Percentiles rank a stretch among this genome's conserved stretches.
Evolutionary conservation across 1,284 basidiomycete species (phyloP).

Genomic region (Kwoniella shivajii): DNA sequence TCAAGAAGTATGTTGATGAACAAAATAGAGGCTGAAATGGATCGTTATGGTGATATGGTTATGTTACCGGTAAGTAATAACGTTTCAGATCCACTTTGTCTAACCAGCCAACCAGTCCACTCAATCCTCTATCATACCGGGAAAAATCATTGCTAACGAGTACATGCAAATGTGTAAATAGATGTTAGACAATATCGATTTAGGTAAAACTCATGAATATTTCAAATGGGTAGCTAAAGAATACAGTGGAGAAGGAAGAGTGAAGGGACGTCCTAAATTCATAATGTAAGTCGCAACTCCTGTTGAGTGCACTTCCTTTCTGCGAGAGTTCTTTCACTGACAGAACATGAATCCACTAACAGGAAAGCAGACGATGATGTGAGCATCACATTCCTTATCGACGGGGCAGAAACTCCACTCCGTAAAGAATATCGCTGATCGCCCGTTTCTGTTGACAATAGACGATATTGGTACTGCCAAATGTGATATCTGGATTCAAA

Average conservation of each 20-base stretch:
- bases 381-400: too few relatives aligned
- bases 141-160: slow-evolving; percentile 7
- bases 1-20: slow-evolving; percentile 22
- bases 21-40: slow-evolving; percentile 37
- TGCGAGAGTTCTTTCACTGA: not conserved
- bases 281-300: slow-evolving; percentile 46
- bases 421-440: too few relatives aligned
- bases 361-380: slow-evolving; percentile 56
- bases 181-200: slow-evolving; percentile 54
- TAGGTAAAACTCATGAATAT: slow-evolving; percentile 55
- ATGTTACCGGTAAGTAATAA: slow-evolving; percentile 46
- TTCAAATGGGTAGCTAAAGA: slow-evolving; percentile 53
- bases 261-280: slow-evolving; percentile 52
- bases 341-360: not conserved
- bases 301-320: too few relatives aligned
- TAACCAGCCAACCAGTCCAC: too few relatives aligned
- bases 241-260: slow-evolving; percentile 44
- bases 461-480: slow-evolving; percentile 55
- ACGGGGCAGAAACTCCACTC: too few relatives aligned
- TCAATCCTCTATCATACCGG: too few relatives aligned
- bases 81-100: too few relatives aligned
- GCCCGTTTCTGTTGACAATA: slow-evolving; percentile 45
- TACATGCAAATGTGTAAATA: slow-evolving; percentile 10
- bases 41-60: slow-evolving; percentile 51
- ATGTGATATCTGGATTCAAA: slow-evolving; percentile 50